Evolutionary conservation across 2,329 filamentous ascomycete genomes (phyloP).

Genomic region (Fonsecaea monophora): DNA sequence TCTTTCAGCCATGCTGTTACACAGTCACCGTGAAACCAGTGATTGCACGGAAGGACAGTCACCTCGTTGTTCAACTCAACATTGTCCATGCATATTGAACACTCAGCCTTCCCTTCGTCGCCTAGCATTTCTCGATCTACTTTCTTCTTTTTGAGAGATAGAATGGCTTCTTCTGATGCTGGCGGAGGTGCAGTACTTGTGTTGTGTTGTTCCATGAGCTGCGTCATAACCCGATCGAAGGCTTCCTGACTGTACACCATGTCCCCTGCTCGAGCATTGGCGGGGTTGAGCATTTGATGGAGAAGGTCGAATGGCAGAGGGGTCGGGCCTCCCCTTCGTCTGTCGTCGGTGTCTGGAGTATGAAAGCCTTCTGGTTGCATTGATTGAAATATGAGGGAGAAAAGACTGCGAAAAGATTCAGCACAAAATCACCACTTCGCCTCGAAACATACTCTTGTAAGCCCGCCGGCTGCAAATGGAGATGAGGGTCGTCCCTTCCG

Average conservation of each 20-base stretch:
- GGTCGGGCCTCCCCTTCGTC: constrained; percentile 18
- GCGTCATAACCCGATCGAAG: constrained; percentile 83
- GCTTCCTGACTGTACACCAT: constrained; percentile 91
- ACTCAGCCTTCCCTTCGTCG: constrained; percentile 73
- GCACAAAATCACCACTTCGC: not conserved
- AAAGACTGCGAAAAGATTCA: constrained; percentile 27
- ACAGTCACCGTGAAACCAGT: constrained; percentile 91
- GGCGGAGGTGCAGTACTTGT: constrained; percentile 79
- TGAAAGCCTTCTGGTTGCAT: constrained; percentile 26
- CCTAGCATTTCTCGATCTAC: constrained; percentile 74
- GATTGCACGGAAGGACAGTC: constrained; percentile 80
- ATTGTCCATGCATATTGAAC: constrained; percentile 93
- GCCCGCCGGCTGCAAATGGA: constrained; percentile 23
- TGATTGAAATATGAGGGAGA: constrained; percentile 37
- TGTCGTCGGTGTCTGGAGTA: constrained; percentile 13
- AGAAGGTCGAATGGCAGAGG: constrained; percentile 56
- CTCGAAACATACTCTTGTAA: constrained; percentile 34
- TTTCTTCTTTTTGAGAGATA: constrained; percentile 72
- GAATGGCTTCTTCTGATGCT: constrained; percentile 76
- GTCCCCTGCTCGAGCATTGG: constrained; percentile 67
- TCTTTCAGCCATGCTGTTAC: constrained; percentile 83
- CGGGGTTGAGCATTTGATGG: constrained; percentile 48
- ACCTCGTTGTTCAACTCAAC: constrained; percentile 76
- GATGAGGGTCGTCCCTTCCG: constrained; percentile 5
- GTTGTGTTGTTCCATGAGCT: constrained; percentile 81